These are phyloP conservation scores for Pseudomonodictys pantanalensis DNA, from an alignment of 495 filamentous ascomycete species.

Conservation along the genomic window DNA sequence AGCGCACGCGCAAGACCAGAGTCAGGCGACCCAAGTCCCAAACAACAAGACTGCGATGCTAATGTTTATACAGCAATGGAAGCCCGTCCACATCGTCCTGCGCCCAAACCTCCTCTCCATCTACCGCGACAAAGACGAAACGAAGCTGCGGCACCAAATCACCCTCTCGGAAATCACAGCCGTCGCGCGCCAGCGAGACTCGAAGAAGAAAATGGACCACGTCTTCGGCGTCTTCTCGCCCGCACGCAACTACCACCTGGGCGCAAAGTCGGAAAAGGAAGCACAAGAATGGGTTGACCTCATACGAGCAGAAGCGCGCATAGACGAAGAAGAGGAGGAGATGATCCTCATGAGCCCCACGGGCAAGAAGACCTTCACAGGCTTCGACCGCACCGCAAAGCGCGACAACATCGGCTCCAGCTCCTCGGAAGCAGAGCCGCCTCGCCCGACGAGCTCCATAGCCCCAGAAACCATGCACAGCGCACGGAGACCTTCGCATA, in stretches of 20 bases:
- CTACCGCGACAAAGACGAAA: slow-evolving; percentile 88
- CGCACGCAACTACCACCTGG: slow-evolving; percentile 85
- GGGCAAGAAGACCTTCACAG: slow-evolving; percentile 39
- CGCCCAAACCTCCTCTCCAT: slow-evolving; percentile 91
- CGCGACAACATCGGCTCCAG: slow-evolving; percentile 51
- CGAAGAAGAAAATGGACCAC: slow-evolving; percentile 73
- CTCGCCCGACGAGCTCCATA: slow-evolving; percentile 13
- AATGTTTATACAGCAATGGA: slow-evolving; percentile 64
- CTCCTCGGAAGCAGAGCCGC: slow-evolving; percentile 58
- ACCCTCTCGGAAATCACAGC: slow-evolving; percentile 87
- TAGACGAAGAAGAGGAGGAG: slow-evolving; percentile 82
- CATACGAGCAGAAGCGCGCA: slow-evolving; percentile 73
- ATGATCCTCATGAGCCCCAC: slow-evolving; percentile 65
- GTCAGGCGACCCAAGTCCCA: slow-evolving; percentile 46
- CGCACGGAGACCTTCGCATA: slow-evolving; percentile 45
- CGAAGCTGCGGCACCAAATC: slow-evolving; percentile 82
- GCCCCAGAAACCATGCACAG: slow-evolving; percentile 24
- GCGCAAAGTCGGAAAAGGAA: slow-evolving; percentile 68
- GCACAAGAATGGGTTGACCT: slow-evolving; percentile 83
- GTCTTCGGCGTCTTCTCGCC: slow-evolving; percentile 94
- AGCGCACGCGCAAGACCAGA: slow-evolving; percentile 91
- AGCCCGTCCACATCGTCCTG: slow-evolving; percentile 82
- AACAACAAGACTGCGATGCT: neutral
- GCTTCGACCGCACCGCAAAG: slow-evolving; percentile 17
- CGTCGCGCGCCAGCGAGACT: slow-evolving; percentile 80